These are phyloP conservation scores for Daphne laureola DNA, from an alignment of 441 rosid species.

Conservation along the genomic window DNA sequence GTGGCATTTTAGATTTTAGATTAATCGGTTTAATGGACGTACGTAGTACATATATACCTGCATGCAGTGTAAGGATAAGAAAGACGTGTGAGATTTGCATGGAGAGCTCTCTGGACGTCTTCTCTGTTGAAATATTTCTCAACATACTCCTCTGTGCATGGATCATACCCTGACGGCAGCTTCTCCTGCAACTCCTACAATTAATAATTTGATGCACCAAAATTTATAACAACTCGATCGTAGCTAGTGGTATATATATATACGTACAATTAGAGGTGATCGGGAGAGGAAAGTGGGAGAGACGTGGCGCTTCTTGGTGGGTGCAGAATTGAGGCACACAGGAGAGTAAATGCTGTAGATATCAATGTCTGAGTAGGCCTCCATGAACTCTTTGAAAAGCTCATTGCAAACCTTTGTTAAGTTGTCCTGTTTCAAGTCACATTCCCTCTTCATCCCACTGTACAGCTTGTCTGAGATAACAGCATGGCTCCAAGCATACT, in stretches of 20 bases:
- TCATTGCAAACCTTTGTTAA: slow-evolving; percentile 21
- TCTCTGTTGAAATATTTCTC: slow-evolving; percentile 36
- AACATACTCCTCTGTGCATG: slow-evolving; percentile 36
- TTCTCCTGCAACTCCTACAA: slow-evolving; percentile 35
- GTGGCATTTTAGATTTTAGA: no score
- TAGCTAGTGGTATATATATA: neutral
- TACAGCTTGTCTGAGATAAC: slow-evolving; percentile 45
- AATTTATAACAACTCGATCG: no score
- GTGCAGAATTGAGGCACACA: slow-evolving; percentile 21
- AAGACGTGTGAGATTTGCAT: slow-evolving; percentile 50
- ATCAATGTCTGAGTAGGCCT: slow-evolving; percentile 41
- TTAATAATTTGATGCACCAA: no score
- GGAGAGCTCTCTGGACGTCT: slow-evolving; percentile 48
- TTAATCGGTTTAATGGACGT: no score
- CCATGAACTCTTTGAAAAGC: slow-evolving; percentile 21
- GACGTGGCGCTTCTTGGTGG: slow-evolving; percentile 12
- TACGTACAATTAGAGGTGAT: slow-evolving; percentile 19
- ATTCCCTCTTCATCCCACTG: slow-evolving; percentile 23
- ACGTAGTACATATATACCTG: slow-evolving; percentile 32
- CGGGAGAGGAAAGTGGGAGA: slow-evolving; percentile 29
- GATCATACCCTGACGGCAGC: slow-evolving; percentile 50
- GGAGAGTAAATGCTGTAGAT: slow-evolving; percentile 51
- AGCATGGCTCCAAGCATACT: slow-evolving; percentile 58
- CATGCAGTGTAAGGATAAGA: slow-evolving; percentile 45
- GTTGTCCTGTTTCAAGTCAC: slow-evolving; percentile 20